Conservation (phyloP, 805 yeast species). For the Wickerhamiella slavikovae region DNA sequence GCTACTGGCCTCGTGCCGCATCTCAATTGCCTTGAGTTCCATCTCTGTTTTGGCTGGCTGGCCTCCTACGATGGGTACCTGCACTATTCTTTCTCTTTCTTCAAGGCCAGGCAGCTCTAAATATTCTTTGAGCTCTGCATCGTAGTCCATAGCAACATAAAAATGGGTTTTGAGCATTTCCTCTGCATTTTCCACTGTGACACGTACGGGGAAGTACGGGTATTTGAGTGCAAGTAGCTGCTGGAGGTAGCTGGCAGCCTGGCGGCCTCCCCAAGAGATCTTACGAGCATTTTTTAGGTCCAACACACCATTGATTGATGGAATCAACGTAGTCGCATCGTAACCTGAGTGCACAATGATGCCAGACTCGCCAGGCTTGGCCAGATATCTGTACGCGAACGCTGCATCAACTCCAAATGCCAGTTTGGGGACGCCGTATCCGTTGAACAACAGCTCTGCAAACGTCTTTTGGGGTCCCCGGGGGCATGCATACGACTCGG, state of each 20-base stretch:
- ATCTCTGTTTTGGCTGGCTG: slow-evolving; percentile 62
- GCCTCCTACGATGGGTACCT: slow-evolving; percentile 57
- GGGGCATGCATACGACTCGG: slow-evolving; percentile 59
- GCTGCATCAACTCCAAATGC: slow-evolving; percentile 69
- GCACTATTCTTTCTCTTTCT: slow-evolving; percentile 51
- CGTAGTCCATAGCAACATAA: slow-evolving; percentile 51
- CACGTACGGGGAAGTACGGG: slow-evolving; percentile 71
- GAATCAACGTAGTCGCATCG: slow-evolving; percentile 65
- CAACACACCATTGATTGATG: slow-evolving; percentile 56
- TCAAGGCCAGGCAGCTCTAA: slow-evolving; percentile 47
- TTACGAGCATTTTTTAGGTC: slow-evolving; percentile 49
- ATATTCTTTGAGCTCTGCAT: slow-evolving; percentile 33
- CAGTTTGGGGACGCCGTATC: slow-evolving; percentile 52
- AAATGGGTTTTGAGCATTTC: slow-evolving; percentile 55
- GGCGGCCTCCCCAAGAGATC: slow-evolving; percentile 82
- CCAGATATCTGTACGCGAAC: slow-evolving; percentile 52
- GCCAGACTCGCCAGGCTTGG: slow-evolving; percentile 24
- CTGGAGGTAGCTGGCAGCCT: slow-evolving; percentile 40
- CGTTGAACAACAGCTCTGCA: slow-evolving; percentile 73
- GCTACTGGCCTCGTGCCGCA: slow-evolving; percentile 68
- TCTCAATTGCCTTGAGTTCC: slow-evolving; percentile 57
- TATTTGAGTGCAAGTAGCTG: slow-evolving; percentile 57
- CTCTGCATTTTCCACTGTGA: slow-evolving; percentile 42
- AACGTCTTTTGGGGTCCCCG: slow-evolving; percentile 46
- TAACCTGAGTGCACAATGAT: slow-evolving; percentile 69